Evolutionary conservation across 805 yeast genomes (phyloP).

Genomic region (Grigorovia transvaalensis): DNA sequence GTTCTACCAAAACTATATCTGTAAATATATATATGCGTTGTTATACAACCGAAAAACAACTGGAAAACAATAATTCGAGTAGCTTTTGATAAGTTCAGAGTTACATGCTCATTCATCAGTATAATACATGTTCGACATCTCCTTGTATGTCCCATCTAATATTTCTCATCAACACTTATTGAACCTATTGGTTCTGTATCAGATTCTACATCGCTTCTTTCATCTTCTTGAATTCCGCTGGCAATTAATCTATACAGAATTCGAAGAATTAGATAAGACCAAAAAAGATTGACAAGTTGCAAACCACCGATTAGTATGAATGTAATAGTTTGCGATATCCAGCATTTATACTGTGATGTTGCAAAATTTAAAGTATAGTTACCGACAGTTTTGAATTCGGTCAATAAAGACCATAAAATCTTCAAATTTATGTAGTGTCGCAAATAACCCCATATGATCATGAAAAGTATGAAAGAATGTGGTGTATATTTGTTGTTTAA

Average conservation of each 20-base stretch:
- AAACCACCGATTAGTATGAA: constrained; percentile 67
- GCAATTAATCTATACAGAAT: constrained; percentile 57
- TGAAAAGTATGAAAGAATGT: constrained; percentile 60
- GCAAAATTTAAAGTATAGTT: constrained; percentile 71
- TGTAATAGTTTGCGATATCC: constrained; percentile 87
- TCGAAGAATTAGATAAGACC: constrained; percentile 77
- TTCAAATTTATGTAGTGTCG: constrained; percentile 79
- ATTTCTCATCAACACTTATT: not conserved
- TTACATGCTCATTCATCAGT: no score
- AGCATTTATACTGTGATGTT: constrained; percentile 91
- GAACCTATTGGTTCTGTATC: constrained; percentile 13
- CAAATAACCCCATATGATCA: constrained; percentile 69
- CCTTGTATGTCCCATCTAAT: not conserved
- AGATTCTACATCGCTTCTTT: constrained; percentile 72
- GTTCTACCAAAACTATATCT: no score
- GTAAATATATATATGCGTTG: no score
- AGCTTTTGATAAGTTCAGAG: no score
- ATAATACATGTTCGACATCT: no score
- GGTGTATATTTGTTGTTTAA: constrained; percentile 55
- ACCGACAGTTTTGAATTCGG: constrained; percentile 83
- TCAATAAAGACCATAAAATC: constrained; percentile 73
- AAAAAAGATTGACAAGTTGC: constrained; percentile 77
- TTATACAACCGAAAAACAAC: no score
- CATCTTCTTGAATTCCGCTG: constrained; percentile 60
- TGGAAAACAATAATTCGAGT: no score